phyloP scores from a whole-genome alignment of 2,329 filamentous ascomycete species.

The Colletotrichum falcatum region DNA sequence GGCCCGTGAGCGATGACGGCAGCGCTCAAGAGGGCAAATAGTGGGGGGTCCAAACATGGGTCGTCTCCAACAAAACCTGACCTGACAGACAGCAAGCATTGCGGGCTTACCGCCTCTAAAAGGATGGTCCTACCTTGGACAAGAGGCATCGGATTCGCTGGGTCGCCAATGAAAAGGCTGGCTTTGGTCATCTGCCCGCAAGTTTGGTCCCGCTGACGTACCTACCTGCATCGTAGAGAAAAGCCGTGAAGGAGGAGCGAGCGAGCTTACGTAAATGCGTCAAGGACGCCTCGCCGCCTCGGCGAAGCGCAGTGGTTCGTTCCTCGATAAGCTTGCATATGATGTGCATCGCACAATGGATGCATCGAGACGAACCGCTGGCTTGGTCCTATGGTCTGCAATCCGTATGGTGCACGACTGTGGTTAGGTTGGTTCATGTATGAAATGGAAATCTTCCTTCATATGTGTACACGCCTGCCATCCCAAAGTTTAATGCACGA shows the following conservation, averaged over 20 bases:
- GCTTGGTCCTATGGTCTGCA: slow-evolving; percentile 11
- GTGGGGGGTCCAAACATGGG: slow-evolving; percentile 20
- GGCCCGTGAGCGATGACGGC: background rate
- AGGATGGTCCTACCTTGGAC: background rate
- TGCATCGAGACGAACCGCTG: slow-evolving; percentile 34
- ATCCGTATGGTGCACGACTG: slow-evolving; percentile 6
- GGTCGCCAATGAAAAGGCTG: slow-evolving; percentile 22
- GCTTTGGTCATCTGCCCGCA: slow-evolving; percentile 32
- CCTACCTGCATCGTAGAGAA: too few relatives aligned
- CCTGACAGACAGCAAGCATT: too few relatives aligned
- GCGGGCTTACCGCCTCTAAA: slow-evolving; percentile 21
- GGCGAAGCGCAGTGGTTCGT: background rate
- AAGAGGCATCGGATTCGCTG: background rate
- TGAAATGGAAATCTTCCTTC: slow-evolving; percentile 16
- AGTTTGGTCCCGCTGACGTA: too few relatives aligned
- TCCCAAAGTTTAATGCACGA: slow-evolving; percentile 22
- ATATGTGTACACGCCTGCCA: slow-evolving; percentile 6
- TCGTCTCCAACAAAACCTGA: slow-evolving; percentile 29
- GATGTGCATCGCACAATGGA: background rate
- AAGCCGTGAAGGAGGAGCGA: background rate
- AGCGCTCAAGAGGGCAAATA: slow-evolving; percentile 10
- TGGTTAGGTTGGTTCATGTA: background rate
- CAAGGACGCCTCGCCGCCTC: slow-evolving; percentile 2
- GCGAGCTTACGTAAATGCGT: slow-evolving; percentile 13
- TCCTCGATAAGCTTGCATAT: background rate